Conservation (phyloP, 805 yeast species). For the Candida broadrunensis region DNA sequence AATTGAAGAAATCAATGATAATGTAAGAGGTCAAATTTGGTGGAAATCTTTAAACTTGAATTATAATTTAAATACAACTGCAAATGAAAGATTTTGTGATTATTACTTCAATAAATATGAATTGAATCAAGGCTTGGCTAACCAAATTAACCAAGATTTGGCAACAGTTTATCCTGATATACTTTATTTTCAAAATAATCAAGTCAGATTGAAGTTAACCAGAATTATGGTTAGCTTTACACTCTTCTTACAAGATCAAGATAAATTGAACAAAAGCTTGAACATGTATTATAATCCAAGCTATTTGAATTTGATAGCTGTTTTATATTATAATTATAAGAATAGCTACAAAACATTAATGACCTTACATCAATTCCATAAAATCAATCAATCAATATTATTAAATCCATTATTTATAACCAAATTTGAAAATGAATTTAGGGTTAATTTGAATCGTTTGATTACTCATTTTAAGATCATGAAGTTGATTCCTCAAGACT, state of each 20-base stretch:
- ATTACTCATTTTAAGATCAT: constrained; percentile 48
- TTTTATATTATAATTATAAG: constrained; percentile 35
- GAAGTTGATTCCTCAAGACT: constrained; percentile 38
- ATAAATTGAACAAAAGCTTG: constrained; percentile 11
- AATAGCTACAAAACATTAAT: constrained; percentile 34
- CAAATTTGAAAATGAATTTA: constrained; percentile 49
- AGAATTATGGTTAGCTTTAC: constrained; percentile 30
- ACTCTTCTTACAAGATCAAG: constrained; percentile 12
- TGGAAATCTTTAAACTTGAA: constrained; percentile 21
- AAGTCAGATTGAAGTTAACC: constrained; percentile 10
- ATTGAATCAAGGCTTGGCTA: constrained; percentile 1
- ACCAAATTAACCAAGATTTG: constrained; percentile 12
- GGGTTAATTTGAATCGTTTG: constrained; percentile 40
- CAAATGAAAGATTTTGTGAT: constrained; percentile 11
- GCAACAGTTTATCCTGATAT: constrained; percentile 18
- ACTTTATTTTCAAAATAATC: constrained; percentile 13
- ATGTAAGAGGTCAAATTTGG: constrained; percentile 51
- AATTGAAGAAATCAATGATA: constrained; percentile 14
- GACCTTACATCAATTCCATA: constrained; percentile 37
- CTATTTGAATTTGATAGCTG: constrained; percentile 37
- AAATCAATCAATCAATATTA: neutral
- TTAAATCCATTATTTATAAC: constrained; percentile 6
- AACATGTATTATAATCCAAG: constrained; percentile 29
- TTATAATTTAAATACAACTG: neutral
- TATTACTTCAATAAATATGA: constrained; percentile 7